A percentile compares a stretch with the other conserved stretches of the same genome.
These are phyloP conservation scores for Kalmusia sp. DNA, from an alignment of 2,329 filamentous ascomycete genomes.

Conservation along the genomic window DNA sequence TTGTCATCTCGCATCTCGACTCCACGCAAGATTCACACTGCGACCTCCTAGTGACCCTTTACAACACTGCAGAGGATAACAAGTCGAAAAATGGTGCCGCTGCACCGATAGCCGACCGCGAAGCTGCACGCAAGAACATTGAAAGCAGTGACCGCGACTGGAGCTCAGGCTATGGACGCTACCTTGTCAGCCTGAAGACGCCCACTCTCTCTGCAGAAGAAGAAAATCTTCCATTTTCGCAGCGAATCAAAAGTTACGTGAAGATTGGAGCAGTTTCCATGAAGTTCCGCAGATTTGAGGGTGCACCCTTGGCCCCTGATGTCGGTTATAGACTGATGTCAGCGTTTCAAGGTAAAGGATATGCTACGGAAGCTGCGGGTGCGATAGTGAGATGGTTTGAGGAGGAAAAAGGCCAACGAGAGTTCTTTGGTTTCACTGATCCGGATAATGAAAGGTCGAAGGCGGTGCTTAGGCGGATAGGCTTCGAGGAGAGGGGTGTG, in stretches of 20 bases:
- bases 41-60: constrained; percentile 35
- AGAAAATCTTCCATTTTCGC: neutral
- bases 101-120: constrained; percentile 23
- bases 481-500: constrained; percentile 19
- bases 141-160: constrained; percentile 7
- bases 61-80: constrained; percentile 30
- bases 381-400: constrained; percentile 8
- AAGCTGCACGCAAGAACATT: constrained; percentile 22
- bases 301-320: constrained; percentile 15
- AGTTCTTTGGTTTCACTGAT: constrained; percentile 17
- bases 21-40: constrained; percentile 26
- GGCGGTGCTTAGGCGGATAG: constrained; percentile 17
- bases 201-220: neutral
- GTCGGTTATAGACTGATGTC: constrained; percentile 18
- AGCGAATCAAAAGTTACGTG: neutral
- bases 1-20: constrained; percentile 27
- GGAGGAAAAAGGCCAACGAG: constrained; percentile 1
- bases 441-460: constrained; percentile 18
- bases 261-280: constrained; percentile 23
- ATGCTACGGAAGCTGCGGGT: constrained; percentile 20
- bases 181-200: constrained; percentile 28
- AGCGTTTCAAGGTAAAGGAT: constrained; percentile 17
- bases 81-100: constrained; percentile 17
- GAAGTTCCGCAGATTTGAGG: constrained; percentile 24
- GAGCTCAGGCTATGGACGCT: constrained; percentile 30